phyloP scores from a whole-genome alignment of 768 basidiomycete genomes.

The Phlebiopsis flavidoalba region DNA sequence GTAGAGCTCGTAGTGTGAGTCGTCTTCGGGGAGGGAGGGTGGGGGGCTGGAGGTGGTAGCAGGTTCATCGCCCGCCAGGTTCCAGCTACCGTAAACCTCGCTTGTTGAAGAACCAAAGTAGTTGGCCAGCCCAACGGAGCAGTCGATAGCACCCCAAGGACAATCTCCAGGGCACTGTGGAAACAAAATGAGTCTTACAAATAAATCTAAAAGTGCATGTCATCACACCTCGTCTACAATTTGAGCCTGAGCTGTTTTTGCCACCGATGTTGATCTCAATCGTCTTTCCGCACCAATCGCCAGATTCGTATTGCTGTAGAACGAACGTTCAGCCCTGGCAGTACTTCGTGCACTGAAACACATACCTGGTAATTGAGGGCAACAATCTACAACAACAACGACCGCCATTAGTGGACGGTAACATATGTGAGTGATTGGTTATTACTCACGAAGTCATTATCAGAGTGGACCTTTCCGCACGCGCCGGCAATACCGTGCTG shows the following conservation, averaged over 20 bases:
- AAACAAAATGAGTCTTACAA: neutral
- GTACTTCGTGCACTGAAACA: neutral
- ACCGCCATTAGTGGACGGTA: neutral
- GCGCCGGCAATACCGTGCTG: slow-evolving; percentile 1
- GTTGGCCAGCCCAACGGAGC: slow-evolving; percentile 49
- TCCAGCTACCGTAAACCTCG: slow-evolving; percentile 46
- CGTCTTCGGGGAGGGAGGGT: slow-evolving; percentile 6
- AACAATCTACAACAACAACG: slow-evolving; percentile 40
- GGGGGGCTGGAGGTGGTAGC: neutral
- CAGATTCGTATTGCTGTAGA: slow-evolving; percentile 49
- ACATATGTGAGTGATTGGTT: neutral
- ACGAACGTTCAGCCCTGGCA: slow-evolving; percentile 3
- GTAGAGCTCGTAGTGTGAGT: neutral
- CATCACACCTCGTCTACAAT: slow-evolving; percentile 55
- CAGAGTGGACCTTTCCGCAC: slow-evolving; percentile 2
- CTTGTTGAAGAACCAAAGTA: slow-evolving; percentile 44
- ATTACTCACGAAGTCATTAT: slow-evolving; percentile 4
- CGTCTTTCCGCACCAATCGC: slow-evolving; percentile 45
- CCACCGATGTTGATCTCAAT: slow-evolving; percentile 62
- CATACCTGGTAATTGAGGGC: slow-evolving; percentile 33
- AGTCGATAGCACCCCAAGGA: slow-evolving; percentile 51
- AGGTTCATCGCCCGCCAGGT: slow-evolving; percentile 18
- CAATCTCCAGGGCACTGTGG: slow-evolving; percentile 57
- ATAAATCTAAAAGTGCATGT: slow-evolving; percentile 9
- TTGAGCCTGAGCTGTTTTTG: slow-evolving; percentile 47